Base-by-base conservation (phyloP, 768 basidiomycete genomes). In the Collybia mongolica region DNA sequence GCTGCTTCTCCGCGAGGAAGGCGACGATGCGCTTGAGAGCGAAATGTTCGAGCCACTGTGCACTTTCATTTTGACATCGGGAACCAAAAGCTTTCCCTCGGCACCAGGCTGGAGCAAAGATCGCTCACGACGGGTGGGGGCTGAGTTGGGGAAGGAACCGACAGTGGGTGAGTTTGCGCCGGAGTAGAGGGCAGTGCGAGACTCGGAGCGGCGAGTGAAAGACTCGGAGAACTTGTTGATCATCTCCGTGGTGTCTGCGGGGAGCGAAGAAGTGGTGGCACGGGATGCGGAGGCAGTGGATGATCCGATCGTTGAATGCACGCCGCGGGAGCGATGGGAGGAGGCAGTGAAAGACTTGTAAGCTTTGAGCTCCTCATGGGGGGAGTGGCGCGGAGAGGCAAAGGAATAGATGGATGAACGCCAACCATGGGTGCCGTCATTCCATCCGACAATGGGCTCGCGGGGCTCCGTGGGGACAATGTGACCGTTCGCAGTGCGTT, bases 391-490 rank as follows among this genome's bases (percentile, higher is more conserved):
- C 42, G 75, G 75, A 2, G 76, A 60, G 2, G 75, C 62, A 51
- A 83, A 71, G 46, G 71, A 74, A 64, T 88, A 88, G 1, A 86
- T 76, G 3, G 72, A 70, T 0, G 82, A 70, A n/a, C 86, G 81
- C 86, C 86, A 88, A 0, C 79, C 82, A 48, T 81, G 72, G 19
- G 74, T 76, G 45, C 82, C 81, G 53, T 88, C 86, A 1, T 78
- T 84, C 86, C 86, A 88, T 12, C 86, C 86, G 0, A 83, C 81
- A 24, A 86, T 75, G 5, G 70, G 65, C 19, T 73, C 73, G 40
- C 67, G 71, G 2, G 72, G 70, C 54, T 71, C 69, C 7, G 61
- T 58, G 2, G 62, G 57, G 14, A 59, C 51, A 46, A 70, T 62
- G 23, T 59, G 51, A 32, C 70, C 68, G 11, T 67, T 61, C 1